Conservation (phyloP, 2,329 filamentous ascomycete species). For the Aspergillus sp. region DNA sequence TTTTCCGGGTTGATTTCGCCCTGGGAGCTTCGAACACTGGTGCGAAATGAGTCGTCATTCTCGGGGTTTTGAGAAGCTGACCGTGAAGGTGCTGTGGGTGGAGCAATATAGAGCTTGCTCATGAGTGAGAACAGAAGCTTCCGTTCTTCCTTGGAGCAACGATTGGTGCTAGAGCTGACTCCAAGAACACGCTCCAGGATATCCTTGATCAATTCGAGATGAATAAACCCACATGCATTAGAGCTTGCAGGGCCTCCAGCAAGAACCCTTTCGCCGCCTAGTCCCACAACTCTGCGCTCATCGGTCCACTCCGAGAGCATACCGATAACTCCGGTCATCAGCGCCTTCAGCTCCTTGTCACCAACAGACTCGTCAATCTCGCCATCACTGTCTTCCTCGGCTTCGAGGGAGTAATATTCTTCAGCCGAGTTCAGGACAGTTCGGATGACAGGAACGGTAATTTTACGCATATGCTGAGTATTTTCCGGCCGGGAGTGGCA, state of each 20-base stretch:
- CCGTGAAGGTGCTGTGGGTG: constrained; percentile 54
- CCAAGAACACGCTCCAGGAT: constrained; percentile 73
- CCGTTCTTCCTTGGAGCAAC: constrained; percentile 69
- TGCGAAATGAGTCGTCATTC: constrained; percentile 64
- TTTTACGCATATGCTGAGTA: constrained; percentile 73
- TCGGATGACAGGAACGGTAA: constrained; percentile 73
- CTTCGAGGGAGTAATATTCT: constrained; percentile 68
- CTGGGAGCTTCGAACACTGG: constrained; percentile 45
- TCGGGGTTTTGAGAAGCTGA: constrained; percentile 45
- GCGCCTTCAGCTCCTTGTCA: constrained; percentile 50
- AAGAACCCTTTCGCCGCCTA: constrained; percentile 51
- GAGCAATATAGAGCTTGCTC: constrained; percentile 76
- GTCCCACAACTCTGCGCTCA: constrained; percentile 71
- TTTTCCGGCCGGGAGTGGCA: constrained; percentile 83
- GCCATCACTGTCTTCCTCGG: constrained; percentile 71
- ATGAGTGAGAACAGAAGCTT: constrained; percentile 77
- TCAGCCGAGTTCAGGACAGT: constrained; percentile 61
- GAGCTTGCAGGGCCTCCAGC: constrained; percentile 55
- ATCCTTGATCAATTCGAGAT: constrained; percentile 74
- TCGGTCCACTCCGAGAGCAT: constrained; percentile 91
- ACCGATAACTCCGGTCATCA: constrained; percentile 75
- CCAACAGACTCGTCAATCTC: constrained; percentile 78
- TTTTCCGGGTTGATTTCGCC: constrained; percentile 53
- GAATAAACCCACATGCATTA: constrained; percentile 69
- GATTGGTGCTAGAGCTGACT: constrained; percentile 33